phyloP scores from a whole-genome alignment of 2,329 filamentous ascomycete species.

The Celoporthe dispersa region DNA sequence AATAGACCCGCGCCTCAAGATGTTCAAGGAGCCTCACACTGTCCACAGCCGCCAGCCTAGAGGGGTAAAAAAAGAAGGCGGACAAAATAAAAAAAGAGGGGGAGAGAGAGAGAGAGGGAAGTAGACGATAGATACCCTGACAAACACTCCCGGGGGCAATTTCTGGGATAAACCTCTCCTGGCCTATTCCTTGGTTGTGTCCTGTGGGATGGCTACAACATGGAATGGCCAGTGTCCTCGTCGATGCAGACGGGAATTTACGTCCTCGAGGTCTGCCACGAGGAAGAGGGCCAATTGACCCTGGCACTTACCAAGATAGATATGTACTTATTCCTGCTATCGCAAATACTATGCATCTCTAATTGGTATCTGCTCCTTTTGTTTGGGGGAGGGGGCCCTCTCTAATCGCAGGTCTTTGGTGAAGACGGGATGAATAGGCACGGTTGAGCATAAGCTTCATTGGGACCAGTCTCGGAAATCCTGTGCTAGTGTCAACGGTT shows the following conservation, averaged over 20 bases:
- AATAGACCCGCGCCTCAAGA: background rate
- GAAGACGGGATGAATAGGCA: background rate
- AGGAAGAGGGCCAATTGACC: background rate
- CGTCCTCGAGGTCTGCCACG: background rate
- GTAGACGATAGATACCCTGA: conserved; percentile 5
- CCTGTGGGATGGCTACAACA: background rate
- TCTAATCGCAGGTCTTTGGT: background rate
- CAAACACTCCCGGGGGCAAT: background rate
- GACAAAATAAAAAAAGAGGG: background rate
- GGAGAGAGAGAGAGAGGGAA: background rate
- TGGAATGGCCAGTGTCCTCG: background rate
- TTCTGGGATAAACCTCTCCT: background rate
- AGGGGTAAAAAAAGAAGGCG: background rate
- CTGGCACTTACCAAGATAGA: background rate
- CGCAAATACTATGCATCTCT: background rate
- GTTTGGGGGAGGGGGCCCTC: too few species aligned
- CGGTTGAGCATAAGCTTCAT: background rate
- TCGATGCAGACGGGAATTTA: background rate
- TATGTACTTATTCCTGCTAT: background rate
- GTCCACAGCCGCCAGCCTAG: background rate
- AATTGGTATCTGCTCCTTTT: background rate
- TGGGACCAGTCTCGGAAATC: background rate
- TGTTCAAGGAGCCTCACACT: background rate
- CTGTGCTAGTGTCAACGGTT: background rate
- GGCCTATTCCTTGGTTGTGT: background rate